These are phyloP conservation scores for Aspergillus pseudotamarii DNA, from an alignment of 2,329 filamentous ascomycete species.

Conservation along the genomic window DNA sequence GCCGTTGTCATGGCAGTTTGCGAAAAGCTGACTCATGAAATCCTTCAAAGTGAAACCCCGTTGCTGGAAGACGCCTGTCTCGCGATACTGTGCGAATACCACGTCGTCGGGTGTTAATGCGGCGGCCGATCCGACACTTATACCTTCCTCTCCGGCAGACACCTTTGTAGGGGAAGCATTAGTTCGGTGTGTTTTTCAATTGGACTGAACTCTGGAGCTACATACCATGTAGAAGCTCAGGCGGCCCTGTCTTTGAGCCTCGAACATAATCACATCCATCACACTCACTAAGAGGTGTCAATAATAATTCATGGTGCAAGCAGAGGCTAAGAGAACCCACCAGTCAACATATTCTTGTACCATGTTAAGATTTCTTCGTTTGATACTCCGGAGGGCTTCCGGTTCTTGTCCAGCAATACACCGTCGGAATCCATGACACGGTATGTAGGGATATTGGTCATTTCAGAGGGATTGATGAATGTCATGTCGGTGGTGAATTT, in stretches of 20 bases:
- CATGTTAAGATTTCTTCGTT: conserved; percentile 62
- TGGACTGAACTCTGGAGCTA: neutral
- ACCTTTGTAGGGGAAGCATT: conserved; percentile 44
- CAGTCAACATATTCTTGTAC: conserved; percentile 67
- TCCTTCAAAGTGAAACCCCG: conserved; percentile 83
- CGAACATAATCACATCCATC: conserved; percentile 98
- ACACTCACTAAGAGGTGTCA: conserved; percentile 60
- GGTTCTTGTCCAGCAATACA: conserved; percentile 72
- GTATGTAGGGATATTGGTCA: conserved; percentile 83
- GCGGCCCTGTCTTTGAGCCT: conserved; percentile 92
- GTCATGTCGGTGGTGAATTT: conserved; percentile 80
- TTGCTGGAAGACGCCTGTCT: conserved; percentile 87
- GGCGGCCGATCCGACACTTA: conserved; percentile 84
- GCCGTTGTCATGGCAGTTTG: conserved; percentile 78
- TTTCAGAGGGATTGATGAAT: conserved; percentile 74
- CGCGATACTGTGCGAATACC: conserved; percentile 91
- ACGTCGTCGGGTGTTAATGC: conserved; percentile 83
- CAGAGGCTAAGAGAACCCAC: conserved; percentile 35
- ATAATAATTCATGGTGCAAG: neutral
- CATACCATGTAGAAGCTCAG: conserved; percentile 93
- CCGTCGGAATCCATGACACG: conserved; percentile 90
- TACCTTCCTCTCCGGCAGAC: conserved; percentile 90
- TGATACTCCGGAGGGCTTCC: conserved; percentile 66
- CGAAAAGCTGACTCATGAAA: conserved; percentile 95
- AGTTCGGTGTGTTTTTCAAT: neutral